Evolutionary conservation across 2,329 filamentous ascomycete genomes (phyloP).

Genomic region (Fusarium sp.): DNA sequence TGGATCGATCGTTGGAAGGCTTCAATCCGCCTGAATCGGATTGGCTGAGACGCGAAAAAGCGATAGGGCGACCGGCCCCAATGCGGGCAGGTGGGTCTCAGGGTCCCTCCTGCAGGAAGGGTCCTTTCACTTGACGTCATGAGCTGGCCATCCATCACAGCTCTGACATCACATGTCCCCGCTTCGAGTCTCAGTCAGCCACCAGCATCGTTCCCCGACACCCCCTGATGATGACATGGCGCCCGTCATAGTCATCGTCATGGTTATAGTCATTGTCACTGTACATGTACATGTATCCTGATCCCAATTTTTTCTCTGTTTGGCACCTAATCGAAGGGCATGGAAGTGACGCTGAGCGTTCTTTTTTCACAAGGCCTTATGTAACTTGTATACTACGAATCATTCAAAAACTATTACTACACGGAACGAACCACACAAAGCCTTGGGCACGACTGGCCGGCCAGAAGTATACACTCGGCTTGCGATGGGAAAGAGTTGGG

Average conservation of each 20-base stretch:
- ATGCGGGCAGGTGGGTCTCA: constrained; percentile 46
- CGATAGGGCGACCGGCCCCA: constrained; percentile 21
- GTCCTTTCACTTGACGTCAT: constrained; percentile 48
- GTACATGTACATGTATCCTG: constrained; percentile 19
- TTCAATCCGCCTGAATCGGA: constrained; percentile 32
- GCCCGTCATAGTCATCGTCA: constrained; percentile 34
- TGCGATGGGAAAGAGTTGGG: constrained; percentile 3
- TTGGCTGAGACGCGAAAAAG: constrained; percentile 28
- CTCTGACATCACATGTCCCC: constrained; percentile 37
- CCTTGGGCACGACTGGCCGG: constrained; percentile 37
- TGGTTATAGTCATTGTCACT: constrained; percentile 10
- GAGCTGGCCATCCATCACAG: not conserved
- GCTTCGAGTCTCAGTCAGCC: constrained; percentile 19
- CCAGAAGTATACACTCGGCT: constrained; percentile 16
- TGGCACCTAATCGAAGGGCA: constrained; percentile 32
- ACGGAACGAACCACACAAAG: constrained; percentile 12
- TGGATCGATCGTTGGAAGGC: constrained; percentile 36
- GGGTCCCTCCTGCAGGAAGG: constrained; percentile 52
- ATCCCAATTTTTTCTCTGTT: constrained; percentile 33
- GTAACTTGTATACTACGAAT: constrained; percentile 35
- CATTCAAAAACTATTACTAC: constrained; percentile 6
- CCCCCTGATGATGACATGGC: constrained; percentile 49
- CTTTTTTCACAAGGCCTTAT: constrained; percentile 19
- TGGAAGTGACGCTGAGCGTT: constrained; percentile 36
- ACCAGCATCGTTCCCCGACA: constrained; percentile 16